A percentile compares a stretch with the other conserved stretches of the same genome.
Evolutionary conservation across 257 asterid genomes (phyloP).

Genomic region (Fraxinus excelsior): DNA sequence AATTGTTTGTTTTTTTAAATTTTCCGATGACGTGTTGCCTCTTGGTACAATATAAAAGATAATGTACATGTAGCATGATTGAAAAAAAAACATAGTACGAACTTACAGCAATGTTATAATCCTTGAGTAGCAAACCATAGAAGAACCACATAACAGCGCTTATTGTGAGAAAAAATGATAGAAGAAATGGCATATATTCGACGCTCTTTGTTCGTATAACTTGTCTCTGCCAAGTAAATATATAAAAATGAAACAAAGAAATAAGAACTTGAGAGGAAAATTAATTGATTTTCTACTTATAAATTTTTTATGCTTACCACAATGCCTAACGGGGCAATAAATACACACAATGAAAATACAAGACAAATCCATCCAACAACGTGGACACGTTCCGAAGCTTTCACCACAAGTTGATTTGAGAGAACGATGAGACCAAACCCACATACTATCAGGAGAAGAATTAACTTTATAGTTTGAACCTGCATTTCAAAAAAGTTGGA

Average conservation of each 20-base stretch:
- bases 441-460: constrained; percentile 31
- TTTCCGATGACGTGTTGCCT: no score
- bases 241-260: neutral
- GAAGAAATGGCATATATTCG: constrained; percentile 75
- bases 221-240: constrained; percentile 40
- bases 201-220: constrained; percentile 64
- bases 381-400: constrained; percentile 35
- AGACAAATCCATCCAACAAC: constrained; percentile 73
- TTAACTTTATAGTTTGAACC: constrained; percentile 47
- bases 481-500: constrained; percentile 20
- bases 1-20: neutral
- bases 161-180: constrained; percentile 66
- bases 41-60: no score
- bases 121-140: constrained; percentile 57
- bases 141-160: constrained; percentile 74
- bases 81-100: neutral
- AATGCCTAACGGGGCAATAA: constrained; percentile 67
- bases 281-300: neutral
- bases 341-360: constrained; percentile 62
- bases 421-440: constrained; percentile 51
- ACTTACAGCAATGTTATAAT: constrained; percentile 61
- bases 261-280: neutral
- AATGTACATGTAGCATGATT: no score
- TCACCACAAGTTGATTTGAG: constrained; percentile 41
- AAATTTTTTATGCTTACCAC: constrained; percentile 35